Evolutionary conservation across 2,329 filamentous ascomycete species (phyloP).

Genomic region (Fusarium sp.): DNA sequence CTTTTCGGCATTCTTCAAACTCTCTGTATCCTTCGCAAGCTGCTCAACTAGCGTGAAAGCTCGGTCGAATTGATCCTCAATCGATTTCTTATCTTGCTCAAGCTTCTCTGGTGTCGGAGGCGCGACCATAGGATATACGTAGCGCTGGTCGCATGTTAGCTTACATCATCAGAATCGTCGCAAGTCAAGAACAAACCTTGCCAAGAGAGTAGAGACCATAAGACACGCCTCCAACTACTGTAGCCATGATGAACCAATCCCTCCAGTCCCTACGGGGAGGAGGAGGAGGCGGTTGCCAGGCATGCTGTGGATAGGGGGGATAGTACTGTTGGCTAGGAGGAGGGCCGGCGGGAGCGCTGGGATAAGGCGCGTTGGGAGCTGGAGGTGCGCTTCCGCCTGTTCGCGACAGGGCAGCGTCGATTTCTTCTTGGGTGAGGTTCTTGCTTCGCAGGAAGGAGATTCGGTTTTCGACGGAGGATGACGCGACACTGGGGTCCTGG

Average conservation of each 20-base stretch:
- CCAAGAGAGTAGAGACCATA: constrained; percentile 91
- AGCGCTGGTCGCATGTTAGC: constrained; percentile 68
- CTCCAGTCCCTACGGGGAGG: constrained; percentile 90
- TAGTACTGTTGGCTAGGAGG: constrained; percentile 60
- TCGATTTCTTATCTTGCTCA: constrained; percentile 91
- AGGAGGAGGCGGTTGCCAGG: constrained; percentile 69
- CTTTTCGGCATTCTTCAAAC: constrained; percentile 87
- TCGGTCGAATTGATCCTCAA: constrained; percentile 93
- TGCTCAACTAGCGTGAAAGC: constrained; percentile 94
- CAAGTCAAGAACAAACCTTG: constrained; percentile 68
- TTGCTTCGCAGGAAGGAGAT: constrained; percentile 95
- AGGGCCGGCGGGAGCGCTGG: constrained; percentile 57
- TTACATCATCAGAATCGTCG: not conserved
- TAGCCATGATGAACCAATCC: constrained; percentile 99
- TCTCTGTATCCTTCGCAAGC: constrained; percentile 87
- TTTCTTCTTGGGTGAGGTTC: constrained; percentile 96
- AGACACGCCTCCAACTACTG: constrained; percentile 87
- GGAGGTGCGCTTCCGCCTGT: constrained; percentile 69
- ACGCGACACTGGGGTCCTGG: constrained; percentile 90
- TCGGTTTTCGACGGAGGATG: constrained; percentile 90
- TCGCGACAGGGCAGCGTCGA: constrained; percentile 84
- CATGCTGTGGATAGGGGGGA: constrained; percentile 62
- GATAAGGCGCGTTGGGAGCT: constrained; percentile 53
- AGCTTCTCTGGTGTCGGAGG: constrained; percentile 94
- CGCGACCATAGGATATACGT: constrained; percentile 89